Evolutionary conservation across 2,329 filamentous ascomycete genomes (phyloP).

Genomic region (Pseudocercospora musae): DNA sequence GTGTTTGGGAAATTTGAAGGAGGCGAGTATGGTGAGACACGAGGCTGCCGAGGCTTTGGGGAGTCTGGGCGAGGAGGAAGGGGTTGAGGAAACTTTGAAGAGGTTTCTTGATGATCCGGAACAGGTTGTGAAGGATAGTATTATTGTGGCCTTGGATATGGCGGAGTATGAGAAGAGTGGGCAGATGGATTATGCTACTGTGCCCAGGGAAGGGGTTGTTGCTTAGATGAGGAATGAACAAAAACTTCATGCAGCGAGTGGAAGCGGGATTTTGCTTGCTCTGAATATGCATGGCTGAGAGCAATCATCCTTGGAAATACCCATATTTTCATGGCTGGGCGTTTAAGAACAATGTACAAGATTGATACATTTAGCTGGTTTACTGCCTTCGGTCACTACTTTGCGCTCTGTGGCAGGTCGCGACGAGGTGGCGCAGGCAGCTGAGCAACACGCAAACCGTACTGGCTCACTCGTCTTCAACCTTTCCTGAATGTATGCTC

Average conservation of each 20-base stretch:
- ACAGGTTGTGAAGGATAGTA: slow-evolving; percentile 88
- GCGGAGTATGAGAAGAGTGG: slow-evolving; percentile 91
- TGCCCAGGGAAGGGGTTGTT: slow-evolving; percentile 52
- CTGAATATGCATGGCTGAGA: not conserved
- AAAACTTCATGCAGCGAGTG: no score
- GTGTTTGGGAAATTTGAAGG: slow-evolving; percentile 71
- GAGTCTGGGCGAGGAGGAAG: slow-evolving; percentile 87
- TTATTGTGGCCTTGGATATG: slow-evolving; percentile 95
- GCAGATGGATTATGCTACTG: slow-evolving; percentile 85
- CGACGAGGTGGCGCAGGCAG: not conserved
- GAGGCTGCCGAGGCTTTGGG: slow-evolving; percentile 96
- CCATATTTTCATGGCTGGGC: not conserved
- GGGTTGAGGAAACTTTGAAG: slow-evolving; percentile 81
- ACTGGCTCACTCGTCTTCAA: not conserved
- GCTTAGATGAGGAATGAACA: no score
- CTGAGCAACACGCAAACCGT: not conserved
- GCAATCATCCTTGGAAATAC: not conserved
- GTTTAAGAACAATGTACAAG: not conserved
- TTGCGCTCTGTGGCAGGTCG: not conserved
- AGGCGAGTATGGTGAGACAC: slow-evolving; percentile 95
- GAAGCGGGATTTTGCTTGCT: not conserved
- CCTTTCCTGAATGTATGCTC: no score
- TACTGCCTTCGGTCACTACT: not conserved
- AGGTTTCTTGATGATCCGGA: slow-evolving; percentile 86
- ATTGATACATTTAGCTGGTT: not conserved